Percentiles rank a stretch among this genome's conserved stretches.
phyloP scores from a whole-genome alignment of 2,329 filamentous ascomycete species.

The Nemania diffusa region DNA sequence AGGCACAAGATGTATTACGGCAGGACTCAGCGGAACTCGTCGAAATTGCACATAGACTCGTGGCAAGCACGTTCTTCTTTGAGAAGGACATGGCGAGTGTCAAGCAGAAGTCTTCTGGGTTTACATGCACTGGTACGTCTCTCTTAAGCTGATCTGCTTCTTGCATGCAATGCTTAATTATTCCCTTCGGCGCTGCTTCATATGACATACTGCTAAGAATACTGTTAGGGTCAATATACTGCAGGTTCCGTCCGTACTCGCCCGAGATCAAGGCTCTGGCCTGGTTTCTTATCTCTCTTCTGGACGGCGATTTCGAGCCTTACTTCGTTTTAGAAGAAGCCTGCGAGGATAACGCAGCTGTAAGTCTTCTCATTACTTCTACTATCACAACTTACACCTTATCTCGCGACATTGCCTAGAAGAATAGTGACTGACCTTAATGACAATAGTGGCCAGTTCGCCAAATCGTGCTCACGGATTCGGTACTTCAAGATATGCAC shows the following conservation, averaged over 20 bases:
- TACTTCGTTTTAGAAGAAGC: conserved; percentile 48
- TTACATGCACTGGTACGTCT: conserved; percentile 47
- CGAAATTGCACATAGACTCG: conserved; percentile 47
- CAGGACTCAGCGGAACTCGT: conserved; percentile 42
- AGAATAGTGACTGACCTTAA: conserved; percentile 5
- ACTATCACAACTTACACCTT: not conserved
- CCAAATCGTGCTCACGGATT: conserved; percentile 43
- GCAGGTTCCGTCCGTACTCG: conserved; percentile 45
- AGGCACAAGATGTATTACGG: conserved; percentile 43
- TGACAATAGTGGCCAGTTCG: conserved; percentile 37
- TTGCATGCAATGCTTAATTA: not conserved
- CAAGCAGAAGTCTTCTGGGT: conserved; percentile 44
- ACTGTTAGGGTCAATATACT: conserved; percentile 45
- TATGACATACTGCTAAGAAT: not conserved
- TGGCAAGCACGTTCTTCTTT: conserved; percentile 50
- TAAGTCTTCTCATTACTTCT: conserved; percentile 3
- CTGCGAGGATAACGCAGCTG: conserved; percentile 26
- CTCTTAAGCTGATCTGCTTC: not conserved
- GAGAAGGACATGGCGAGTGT: conserved; percentile 47
- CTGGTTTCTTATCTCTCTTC: conserved; percentile 47
- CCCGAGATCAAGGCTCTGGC: conserved; percentile 47
- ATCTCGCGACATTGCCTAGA: not conserved
- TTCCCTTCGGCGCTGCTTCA: not conserved
- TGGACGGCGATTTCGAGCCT: conserved; percentile 49
- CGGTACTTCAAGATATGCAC: conserved; percentile 48